These are phyloP conservation scores for Celoporthe dispersa DNA, from an alignment of 2,329 filamentous ascomycete genomes.

Conservation along the genomic window DNA sequence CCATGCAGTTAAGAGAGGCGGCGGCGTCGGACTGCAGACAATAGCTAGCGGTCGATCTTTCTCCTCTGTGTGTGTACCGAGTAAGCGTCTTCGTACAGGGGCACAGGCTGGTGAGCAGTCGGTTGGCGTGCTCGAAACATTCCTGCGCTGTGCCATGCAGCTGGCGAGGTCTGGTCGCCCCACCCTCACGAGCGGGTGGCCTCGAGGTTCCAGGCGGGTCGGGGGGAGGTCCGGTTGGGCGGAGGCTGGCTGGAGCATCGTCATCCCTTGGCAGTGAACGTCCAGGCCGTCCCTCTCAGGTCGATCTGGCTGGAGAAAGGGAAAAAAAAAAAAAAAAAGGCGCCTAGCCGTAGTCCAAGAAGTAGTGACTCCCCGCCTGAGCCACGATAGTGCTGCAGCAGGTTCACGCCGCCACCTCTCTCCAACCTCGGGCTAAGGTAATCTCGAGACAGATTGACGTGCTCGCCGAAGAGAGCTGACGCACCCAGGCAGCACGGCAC, in stretches of 20 bases:
- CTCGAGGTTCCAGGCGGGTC: not conserved
- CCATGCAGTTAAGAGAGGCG: slow-evolving; percentile 22
- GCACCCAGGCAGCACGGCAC: not conserved
- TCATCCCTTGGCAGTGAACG: not conserved
- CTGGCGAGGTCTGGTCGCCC: slow-evolving; percentile 25
- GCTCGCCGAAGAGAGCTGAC: not conserved
- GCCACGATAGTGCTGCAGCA: not conserved
- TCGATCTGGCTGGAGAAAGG: not conserved
- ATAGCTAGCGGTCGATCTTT: slow-evolving; percentile 2
- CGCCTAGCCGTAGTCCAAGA: not conserved
- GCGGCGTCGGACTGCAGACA: slow-evolving; percentile 3
- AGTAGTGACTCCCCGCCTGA: not conserved
- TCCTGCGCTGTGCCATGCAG: slow-evolving; percentile 12
- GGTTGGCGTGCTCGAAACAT: slow-evolving; percentile 21
- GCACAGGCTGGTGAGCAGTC: not conserved
- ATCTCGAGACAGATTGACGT: slow-evolving; percentile 18
- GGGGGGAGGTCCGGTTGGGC: not conserved
- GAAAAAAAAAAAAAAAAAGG: too few relatives aligned
- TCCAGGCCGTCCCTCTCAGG: not conserved
- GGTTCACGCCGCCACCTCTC: not conserved
- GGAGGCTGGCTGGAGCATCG: not conserved
- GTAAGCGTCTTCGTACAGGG: slow-evolving; percentile 16
- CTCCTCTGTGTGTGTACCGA: slow-evolving; percentile 3
- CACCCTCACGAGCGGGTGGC: not conserved
- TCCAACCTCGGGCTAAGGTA: slow-evolving; percentile 11